Evolutionary conservation across 371 early-diverging fungal genomes (phyloP).

Genomic region (Lichtheimia ramosa): DNA sequence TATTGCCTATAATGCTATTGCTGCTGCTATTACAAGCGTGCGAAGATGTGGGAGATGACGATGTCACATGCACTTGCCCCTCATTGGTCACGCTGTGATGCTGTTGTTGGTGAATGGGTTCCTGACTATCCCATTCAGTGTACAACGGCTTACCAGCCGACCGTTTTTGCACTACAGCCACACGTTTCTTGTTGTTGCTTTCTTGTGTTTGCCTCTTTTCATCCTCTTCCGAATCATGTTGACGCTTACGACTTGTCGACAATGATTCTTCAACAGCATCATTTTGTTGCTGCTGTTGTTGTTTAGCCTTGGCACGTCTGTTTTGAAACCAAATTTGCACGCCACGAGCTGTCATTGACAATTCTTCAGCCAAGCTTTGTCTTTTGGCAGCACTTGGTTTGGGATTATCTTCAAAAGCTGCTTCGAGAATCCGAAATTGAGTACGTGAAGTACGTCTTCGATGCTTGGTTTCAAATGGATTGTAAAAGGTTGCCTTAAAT

Average conservation of each 20-base stretch:
- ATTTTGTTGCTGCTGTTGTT: conserved; percentile 5
- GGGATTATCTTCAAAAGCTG: conserved; percentile 66
- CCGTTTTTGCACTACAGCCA: neutral
- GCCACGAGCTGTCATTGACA: conserved; percentile 85
- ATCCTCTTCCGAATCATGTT: no score
- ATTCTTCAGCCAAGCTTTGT: conserved; percentile 62
- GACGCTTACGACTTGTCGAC: conserved; percentile 4
- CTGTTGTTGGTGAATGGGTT: conserved; percentile 12
- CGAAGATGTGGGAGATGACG: conserved; percentile 7
- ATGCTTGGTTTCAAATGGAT: conserved; percentile 79
- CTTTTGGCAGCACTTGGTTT: conserved; percentile 70
- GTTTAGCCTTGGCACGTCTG: conserved; percentile 81
- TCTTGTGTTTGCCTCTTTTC: no score
- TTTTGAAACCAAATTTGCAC: conserved; percentile 99
- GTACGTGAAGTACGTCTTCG: conserved; percentile 68
- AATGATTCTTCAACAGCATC: conserved; percentile 4
- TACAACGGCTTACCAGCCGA: conserved; percentile 9
- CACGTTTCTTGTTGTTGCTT: neutral
- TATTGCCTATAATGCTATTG: neutral
- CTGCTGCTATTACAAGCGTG: neutral
- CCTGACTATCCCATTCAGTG: conserved; percentile 22
- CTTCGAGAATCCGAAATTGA: conserved; percentile 70
- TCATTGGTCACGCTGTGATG: neutral
- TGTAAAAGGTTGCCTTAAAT: conserved; percentile 66
- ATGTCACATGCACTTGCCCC: conserved; percentile 3